These are phyloP conservation scores for Fragilariopsis cylindrus DNA, from an alignment of 108 stramenopile genomes.

Conservation along the genomic window DNA sequence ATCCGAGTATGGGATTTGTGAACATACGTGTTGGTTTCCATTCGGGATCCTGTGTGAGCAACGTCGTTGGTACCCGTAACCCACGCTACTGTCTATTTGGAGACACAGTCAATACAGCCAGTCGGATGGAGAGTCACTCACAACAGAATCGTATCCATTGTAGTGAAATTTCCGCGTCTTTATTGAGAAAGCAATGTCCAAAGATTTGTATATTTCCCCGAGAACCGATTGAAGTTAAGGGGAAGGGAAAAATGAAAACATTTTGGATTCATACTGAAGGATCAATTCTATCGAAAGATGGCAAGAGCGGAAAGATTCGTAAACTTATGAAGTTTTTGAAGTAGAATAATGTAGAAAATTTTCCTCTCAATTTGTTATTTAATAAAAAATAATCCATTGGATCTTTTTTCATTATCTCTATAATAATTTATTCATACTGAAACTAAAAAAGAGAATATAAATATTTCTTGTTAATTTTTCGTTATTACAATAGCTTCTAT, in stretches of 20 bases:
- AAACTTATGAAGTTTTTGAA: conserved; percentile 25
- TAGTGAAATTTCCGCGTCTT: conserved; percentile 44
- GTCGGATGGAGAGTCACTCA: conserved; percentile 62
- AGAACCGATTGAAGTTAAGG: conserved; percentile 63
- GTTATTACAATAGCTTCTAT: too few species aligned
- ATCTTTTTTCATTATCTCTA: too few species aligned
- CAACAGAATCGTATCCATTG: conserved; percentile 41
- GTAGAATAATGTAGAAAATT: neutral
- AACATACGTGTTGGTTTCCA: conserved; percentile 75
- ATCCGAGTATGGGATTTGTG: conserved; percentile 54
- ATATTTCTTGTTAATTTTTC: too few species aligned
- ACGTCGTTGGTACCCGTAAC: conserved; percentile 70
- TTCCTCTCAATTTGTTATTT: too few species aligned
- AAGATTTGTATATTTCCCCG: conserved; percentile 46
- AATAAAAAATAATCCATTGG: too few species aligned
- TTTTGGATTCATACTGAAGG: conserved; percentile 49
- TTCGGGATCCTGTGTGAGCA: conserved; percentile 70
- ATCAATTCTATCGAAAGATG: neutral
- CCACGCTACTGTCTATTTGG: conserved; percentile 78
- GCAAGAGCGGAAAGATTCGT: conserved; percentile 21
- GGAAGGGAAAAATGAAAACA: conserved; percentile 69
- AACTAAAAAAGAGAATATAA: too few species aligned
- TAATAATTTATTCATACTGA: too few species aligned
- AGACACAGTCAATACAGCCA: conserved; percentile 71
- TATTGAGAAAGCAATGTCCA: conserved; percentile 50